Evolutionary conservation across 1,284 basidiomycete genomes (phyloP), one percentile per base, ranked within the genome.

Genomic region (Takashimella tepidaria): DNA sequence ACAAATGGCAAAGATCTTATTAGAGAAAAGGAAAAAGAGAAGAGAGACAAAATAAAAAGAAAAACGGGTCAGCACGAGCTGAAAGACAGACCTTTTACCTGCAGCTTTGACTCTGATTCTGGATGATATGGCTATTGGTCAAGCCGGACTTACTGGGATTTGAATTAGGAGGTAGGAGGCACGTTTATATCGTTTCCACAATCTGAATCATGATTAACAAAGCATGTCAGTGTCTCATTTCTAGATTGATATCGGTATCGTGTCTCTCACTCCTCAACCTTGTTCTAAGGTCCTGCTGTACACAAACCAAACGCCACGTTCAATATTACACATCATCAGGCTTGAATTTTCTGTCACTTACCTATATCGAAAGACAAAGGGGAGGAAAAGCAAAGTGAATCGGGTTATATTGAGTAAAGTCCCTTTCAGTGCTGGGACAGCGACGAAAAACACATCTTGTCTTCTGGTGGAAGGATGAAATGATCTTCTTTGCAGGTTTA

Each of bases 301-400:
- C 11, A 16, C 19, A 25, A 42, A 20, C 5, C 20, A 16, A 24
- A 16, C 13, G 19, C 26, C 23, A 2, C 19, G n/a, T 26, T 21
- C 19, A 2, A 22, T 19, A 20, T 27, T 31, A 12, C 22, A 1
- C 40, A 20, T 20, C 11, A n/a, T 22, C 24, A 10, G 8, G 42
- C 42, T n/a, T 19, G 42, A 23, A 19, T n/a, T 11, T 20, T 19
- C 20, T 23, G 54, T 54, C 48, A 62, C 73, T 64, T 60, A 75
- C 75, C 63, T 71, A 63, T 75, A 78, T 25, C 76, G 63, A 58
- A 76, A 78, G 12, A 78, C 73, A 58, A 81, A 80, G 3, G 79
- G 79, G 12, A 80, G 63, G 47, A 76, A 68, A 45, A 81, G 59
- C 25, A 81, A 64, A 5, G 72, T 71, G 27, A 74, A 66, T 27